Evolutionary conservation across 768 basidiomycete species (phyloP).

Genomic region (Leccinum obscurum): DNA sequence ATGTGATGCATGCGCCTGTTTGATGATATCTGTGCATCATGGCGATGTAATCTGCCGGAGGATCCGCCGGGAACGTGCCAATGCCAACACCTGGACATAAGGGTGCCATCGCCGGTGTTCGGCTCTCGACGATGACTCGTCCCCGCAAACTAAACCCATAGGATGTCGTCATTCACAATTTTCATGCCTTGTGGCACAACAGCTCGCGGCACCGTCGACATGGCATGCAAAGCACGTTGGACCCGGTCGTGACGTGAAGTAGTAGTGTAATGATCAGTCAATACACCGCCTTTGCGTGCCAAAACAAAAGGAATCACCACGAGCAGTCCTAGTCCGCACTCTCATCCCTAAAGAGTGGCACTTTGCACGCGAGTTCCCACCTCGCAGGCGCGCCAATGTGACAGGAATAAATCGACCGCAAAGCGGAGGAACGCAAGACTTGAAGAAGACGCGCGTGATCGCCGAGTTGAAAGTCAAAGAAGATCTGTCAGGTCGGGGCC

Average conservation of each 20-base stretch:
- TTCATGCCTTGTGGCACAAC: not conserved
- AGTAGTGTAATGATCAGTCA: not conserved
- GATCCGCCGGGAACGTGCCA: not conserved
- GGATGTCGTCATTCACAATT: not conserved
- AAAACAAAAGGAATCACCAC: not conserved
- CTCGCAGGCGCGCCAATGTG: not conserved
- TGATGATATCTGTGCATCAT: not conserved
- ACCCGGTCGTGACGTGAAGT: not conserved
- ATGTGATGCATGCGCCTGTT: not conserved
- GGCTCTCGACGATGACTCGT: not conserved
- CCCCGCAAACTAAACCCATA: not conserved
- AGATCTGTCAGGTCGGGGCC: not conserved
- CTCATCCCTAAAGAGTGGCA: not conserved
- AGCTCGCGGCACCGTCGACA: not conserved
- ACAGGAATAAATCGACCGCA: not conserved
- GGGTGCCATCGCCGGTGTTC: not conserved
- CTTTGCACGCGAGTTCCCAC: not conserved
- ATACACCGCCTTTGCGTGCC: not conserved
- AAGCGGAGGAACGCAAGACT: not conserved
- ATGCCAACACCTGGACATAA: not conserved
- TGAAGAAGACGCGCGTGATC: not conserved
- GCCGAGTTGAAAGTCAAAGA: not conserved
- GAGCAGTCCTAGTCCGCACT: not conserved
- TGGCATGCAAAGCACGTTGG: not conserved
- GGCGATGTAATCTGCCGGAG: not conserved